phyloP scores from a whole-genome alignment of 176 grass and related monocot genomes.

The Hordeum marinum region DNA sequence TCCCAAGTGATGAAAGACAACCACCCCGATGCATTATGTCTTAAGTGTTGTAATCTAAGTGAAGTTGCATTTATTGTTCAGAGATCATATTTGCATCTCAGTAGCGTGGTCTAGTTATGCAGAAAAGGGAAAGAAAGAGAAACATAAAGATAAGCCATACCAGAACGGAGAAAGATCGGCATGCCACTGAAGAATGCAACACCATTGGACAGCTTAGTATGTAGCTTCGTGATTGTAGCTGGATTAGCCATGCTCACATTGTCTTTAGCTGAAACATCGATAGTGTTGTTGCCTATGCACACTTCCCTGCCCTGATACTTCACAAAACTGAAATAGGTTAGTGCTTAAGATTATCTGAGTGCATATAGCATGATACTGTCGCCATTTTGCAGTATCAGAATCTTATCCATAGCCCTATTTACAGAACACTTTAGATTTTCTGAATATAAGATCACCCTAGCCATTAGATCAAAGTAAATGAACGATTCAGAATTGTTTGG shows the following conservation, averaged over 20 bases:
- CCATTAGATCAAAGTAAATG: too few species aligned
- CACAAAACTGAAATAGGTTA: background rate
- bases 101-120: background rate
- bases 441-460: too few species aligned
- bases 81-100: too few species aligned
- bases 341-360: background rate
- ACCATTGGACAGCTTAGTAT: background rate
- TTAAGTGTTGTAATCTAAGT: background rate
- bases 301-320: background rate
- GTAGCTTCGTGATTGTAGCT: conserved; percentile 1
- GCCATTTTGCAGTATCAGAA: conserved; percentile 20
- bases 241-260: background rate
- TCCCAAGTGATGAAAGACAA: background rate
- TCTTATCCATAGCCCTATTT: background rate
- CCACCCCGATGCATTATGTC: too few species aligned
- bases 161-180: background rate
- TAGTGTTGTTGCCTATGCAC: background rate
- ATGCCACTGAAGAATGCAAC: background rate
- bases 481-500: too few species aligned
- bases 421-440: too few species aligned
- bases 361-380: conserved; percentile 15
- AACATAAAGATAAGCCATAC: too few species aligned
- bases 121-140: too few species aligned
- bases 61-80: background rate
- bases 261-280: background rate